phyloP scores from a whole-genome alignment of 805 yeast species.

The Hanseniaspora jakobsenii region DNA sequence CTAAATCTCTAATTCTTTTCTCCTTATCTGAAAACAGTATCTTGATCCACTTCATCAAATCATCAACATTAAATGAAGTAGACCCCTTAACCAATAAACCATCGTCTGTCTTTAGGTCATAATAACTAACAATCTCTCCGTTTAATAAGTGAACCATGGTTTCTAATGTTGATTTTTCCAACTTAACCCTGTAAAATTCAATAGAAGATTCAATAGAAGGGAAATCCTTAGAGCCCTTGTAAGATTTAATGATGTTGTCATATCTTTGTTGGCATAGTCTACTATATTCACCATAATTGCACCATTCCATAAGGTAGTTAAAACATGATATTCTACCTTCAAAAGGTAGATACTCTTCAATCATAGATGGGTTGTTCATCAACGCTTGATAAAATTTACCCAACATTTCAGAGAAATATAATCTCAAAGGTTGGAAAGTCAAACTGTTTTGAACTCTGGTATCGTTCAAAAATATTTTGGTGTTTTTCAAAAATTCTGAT shows the following conservation, averaged over 20 bases:
- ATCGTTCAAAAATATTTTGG: conserved; percentile 46
- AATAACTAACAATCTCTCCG: conserved; percentile 50
- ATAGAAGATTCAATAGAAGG: conserved; percentile 56
- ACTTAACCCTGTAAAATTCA: conserved; percentile 62
- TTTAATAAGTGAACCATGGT: conserved; percentile 75
- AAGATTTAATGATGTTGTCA: conserved; percentile 38
- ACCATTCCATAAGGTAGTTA: conserved; percentile 82
- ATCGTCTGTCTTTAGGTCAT: conserved; percentile 32
- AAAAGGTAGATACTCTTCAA: conserved; percentile 58
- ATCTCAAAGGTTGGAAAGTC: conserved; percentile 62
- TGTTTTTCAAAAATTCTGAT: conserved; percentile 47
- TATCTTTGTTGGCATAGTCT: conserved; percentile 56
- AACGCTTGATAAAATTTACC: conserved; percentile 59
- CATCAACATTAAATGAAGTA: conserved; percentile 53
- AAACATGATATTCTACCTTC: conserved; percentile 76
- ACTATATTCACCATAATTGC: conserved; percentile 68
- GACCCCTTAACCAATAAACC: conserved; percentile 31
- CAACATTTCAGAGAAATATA: conserved; percentile 72
- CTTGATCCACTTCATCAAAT: conserved; percentile 70
- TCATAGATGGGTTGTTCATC: conserved; percentile 32
- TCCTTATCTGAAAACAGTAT: conserved; percentile 50
- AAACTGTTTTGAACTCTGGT: conserved; percentile 50
- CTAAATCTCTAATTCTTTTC: conserved; percentile 48
- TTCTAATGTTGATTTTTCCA: conserved; percentile 61
- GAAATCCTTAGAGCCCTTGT: conserved; percentile 28